Base-by-base conservation (phyloP, 495 filamentous ascomycete species). In the Lophiostoma macrostomum region DNA sequence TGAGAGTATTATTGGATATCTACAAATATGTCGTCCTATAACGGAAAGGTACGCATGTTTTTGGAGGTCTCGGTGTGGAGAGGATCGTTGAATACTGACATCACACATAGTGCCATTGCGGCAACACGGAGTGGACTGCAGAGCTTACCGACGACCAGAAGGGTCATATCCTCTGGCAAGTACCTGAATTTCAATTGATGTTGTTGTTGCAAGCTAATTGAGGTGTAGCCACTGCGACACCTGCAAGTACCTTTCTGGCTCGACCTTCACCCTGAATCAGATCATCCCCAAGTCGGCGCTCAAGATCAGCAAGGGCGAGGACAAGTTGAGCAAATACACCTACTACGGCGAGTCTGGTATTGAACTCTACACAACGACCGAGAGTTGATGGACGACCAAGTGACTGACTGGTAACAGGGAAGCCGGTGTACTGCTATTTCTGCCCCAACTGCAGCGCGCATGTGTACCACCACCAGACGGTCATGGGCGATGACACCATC, bases 51-150 rank as follows among this genome's bases (percentile, higher is more conserved):
- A n/a, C n/a, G n/a, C n/a, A n/a, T n/a, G n/a, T n/a, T n/a, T n/a
- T n/a, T n/a, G n/a, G n/a, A n/a, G n/a, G n/a, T n/a, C n/a, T n/a
- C n/a, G n/a, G n/a, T n/a, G n/a, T n/a, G n/a, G n/a, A n/a, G n/a
- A n/a, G n/a, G n/a, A n/a, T n/a, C n/a, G n/a, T n/a, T n/a, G n/a
- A n/a, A n/a, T n/a, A n/a, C n/a, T n/a, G n/a, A n/a, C n/a, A n/a
- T n/a, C n/a, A n/a, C n/a, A n/a, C n/a, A n/a, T n/a, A n/a, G 13
- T 79, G 77, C 71, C 73, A 78, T 60, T 79, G 77, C 55, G 73
- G 75, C 38, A 64, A 78, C 42, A 68, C 65, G 25, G 64, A 73
- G 58, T 78, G 75, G 74, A 65, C 64, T 18, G 68, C 69, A 42
- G 72, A 70, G 47, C 57, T 78, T 18, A 40, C 59, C 14, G 51